Base-by-base conservation (phyloP, 345 rosid genomes). In the Citrus medica region DNA sequence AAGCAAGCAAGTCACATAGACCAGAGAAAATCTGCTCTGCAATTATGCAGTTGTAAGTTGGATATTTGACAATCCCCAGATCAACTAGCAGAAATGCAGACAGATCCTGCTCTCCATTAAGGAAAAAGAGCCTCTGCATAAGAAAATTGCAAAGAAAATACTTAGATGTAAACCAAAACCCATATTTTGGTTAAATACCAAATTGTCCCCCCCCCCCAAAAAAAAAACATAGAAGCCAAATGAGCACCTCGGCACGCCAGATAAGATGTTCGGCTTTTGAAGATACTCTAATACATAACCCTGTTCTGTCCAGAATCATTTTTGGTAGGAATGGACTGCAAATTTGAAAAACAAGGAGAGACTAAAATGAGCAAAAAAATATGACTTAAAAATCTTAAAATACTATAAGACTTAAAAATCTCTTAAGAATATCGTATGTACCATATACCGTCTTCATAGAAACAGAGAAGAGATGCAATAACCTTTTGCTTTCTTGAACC, bases 81-180 rank as follows among this genome's bases (percentile, higher is more conserved):
- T 95, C 97, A 75, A 89, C 91, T 32, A 93, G 84, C 82, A 95
- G 85, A 87, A 95, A 95, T 32, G 93, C 83, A 53, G 97, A 90
- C 53, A 92, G 81, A 87, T 94, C 91, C 84, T 93, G 97, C 71
- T 90, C 96, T 81, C 97, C 98, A 73, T 92, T 93, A 79, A 95
- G 89, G 82, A 95, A 95, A 88, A 95, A 93, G 80, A 92, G 94
- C 76, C 98, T 88, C 99, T 95, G 95, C 89, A 86, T 27, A 71
- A 73, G 40, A 67, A 75, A 76, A 71, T 25, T 72, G 9, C 66
- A 46, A n/a, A 48, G 55, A 59, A 24, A 37, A 67, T 17, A 46
- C 71, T 30, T 69, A 37, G 28, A 72, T 66, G 17, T 25, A 60
- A 46, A 53, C 27, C 74, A 79, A 42, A 53, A 69, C 32, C 33